Conservation (phyloP, 805 yeast genomes). For the Nakazawaea populi region DNA sequence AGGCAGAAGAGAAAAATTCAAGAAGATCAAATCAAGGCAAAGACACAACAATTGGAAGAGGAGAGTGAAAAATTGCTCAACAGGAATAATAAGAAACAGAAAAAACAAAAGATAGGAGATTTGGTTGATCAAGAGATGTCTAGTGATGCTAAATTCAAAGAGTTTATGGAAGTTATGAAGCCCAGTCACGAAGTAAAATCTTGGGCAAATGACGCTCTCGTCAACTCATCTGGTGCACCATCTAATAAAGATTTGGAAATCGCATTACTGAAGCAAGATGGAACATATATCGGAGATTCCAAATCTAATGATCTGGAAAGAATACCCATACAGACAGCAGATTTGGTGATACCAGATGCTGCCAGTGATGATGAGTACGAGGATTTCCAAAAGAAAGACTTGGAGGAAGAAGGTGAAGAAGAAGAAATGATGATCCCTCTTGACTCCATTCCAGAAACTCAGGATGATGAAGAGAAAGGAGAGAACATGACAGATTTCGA, state of each 20-base stretch:
- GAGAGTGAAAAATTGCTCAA: conserved; percentile 38
- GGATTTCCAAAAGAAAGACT: conserved; percentile 30
- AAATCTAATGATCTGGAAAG: neutral
- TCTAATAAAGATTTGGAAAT: conserved; percentile 36
- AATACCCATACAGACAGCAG: conserved; percentile 5
- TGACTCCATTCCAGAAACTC: conserved; percentile 5
- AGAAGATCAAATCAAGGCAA: conserved; percentile 44
- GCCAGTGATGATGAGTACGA: conserved; percentile 51
- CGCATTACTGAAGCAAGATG: conserved; percentile 27
- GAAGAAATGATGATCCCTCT: conserved; percentile 43
- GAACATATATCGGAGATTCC: neutral
- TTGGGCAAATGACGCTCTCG: conserved; percentile 63
- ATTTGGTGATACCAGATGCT: conserved; percentile 27
- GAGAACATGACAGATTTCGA: conserved; percentile 63
- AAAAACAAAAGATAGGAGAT: conserved; percentile 26
- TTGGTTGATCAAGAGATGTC: conserved; percentile 56
- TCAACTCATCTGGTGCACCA: conserved; percentile 40
- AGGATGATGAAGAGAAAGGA: conserved; percentile 21
- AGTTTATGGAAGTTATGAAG: conserved; percentile 78
- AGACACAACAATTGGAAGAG: conserved; percentile 43
- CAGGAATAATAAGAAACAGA: conserved; percentile 33
- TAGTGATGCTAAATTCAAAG: conserved; percentile 63
- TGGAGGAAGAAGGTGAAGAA: conserved; percentile 30
- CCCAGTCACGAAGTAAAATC: conserved; percentile 66
- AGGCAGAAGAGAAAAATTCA: conserved; percentile 41